A percentile compares a stretch with the other conserved stretches of the same genome.
Evolutionary conservation across 164 flowering plant species (phyloP).

Genomic region (Akebia trifoliata): DNA sequence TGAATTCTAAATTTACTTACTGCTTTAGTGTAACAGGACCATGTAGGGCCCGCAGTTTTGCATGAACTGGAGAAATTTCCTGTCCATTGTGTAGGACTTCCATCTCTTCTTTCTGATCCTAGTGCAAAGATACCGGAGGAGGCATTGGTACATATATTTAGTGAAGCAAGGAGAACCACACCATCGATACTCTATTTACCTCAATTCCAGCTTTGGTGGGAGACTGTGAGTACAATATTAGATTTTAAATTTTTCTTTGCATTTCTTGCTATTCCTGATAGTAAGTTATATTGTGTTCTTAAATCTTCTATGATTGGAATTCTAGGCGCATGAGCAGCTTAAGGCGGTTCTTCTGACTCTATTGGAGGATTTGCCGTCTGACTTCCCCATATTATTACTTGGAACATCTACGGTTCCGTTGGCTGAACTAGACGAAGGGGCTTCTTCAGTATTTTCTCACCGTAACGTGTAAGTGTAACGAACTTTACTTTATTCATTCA

Average conservation of each 20-base stretch:
- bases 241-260: not conserved
- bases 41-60: slow-evolving; percentile 95
- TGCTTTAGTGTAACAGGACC: slow-evolving; percentile 83
- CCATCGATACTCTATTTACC: slow-evolving; percentile 93
- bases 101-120: slow-evolving; percentile 97
- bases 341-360: slow-evolving; percentile 79
- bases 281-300: slow-evolving; percentile 8
- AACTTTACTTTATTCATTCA: slow-evolving; percentile 3
- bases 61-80: slow-evolving; percentile 99
- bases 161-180: slow-evolving; percentile 96
- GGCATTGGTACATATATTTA: slow-evolving; percentile 93
- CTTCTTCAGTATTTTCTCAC: slow-evolving; percentile 50
- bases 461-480: slow-evolving; percentile 68
- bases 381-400: slow-evolving; percentile 71
- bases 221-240: slow-evolving; percentile 61
- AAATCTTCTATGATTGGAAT: slow-evolving; percentile 10
- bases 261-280: not conserved
- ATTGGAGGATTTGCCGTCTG: slow-evolving; percentile 90
- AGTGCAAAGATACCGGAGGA: slow-evolving; percentile 99
- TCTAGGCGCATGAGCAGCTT: slow-evolving; percentile 95
- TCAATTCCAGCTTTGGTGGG: slow-evolving; percentile 97
- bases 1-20: slow-evolving; percentile 50
- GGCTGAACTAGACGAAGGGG: slow-evolving; percentile 35
- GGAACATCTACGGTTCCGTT: slow-evolving; percentile 59
- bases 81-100: slow-evolving; percentile 92